Conservation (phyloP, 805 yeast species). For the Maudiozyma turicensis region DNA sequence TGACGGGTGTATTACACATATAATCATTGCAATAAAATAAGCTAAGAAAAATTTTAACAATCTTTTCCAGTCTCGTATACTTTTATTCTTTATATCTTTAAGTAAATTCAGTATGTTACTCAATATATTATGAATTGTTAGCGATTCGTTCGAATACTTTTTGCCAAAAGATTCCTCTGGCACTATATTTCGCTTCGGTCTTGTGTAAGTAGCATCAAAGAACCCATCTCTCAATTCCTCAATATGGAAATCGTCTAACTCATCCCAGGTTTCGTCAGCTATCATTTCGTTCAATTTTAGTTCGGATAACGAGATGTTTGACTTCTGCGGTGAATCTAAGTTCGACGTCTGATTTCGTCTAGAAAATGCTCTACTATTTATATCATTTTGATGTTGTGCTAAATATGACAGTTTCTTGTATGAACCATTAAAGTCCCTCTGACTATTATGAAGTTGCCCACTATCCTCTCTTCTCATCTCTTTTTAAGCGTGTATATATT, state of each 20-base stretch:
- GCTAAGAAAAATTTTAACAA: constrained; percentile 31
- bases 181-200: constrained; percentile 11
- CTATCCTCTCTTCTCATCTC: too few species aligned
- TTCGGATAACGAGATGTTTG: constrained; percentile 31
- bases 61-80: constrained; percentile 8
- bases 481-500: too few species aligned
- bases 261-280: constrained; percentile 21
- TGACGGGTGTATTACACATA: constrained; percentile 32
- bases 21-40: constrained; percentile 31
- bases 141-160: neutral
- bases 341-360: neutral
- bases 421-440: constrained; percentile 19
- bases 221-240: constrained; percentile 41
- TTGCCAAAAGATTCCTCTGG: neutral
- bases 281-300: constrained; percentile 25
- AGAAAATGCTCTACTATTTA: neutral
- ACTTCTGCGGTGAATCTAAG: constrained; percentile 9
- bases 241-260: constrained; percentile 30
- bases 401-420: constrained; percentile 17
- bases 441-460: neutral
- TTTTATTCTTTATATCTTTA: neutral
- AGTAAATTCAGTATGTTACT: neutral
- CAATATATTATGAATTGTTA: neutral
- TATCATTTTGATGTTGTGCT: constrained; percentile 11
- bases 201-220: constrained; percentile 37